Evolutionary conservation across 768 basidiomycete genomes (phyloP).

Genomic region (Phaeotremella skinneri): DNA sequence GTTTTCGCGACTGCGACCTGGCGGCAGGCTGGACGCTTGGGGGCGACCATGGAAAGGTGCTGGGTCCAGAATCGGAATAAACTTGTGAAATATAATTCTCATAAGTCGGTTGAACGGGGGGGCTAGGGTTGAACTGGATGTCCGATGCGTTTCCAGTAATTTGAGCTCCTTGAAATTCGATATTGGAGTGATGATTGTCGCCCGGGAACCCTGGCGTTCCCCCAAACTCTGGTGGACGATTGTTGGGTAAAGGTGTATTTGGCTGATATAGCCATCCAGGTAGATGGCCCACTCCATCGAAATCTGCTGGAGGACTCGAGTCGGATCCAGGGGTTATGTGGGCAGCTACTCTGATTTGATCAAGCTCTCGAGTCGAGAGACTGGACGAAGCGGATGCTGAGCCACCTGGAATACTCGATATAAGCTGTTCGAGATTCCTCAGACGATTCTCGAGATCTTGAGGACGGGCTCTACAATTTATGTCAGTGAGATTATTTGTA

Average conservation of each 20-base stretch:
- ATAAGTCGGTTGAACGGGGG: background rate
- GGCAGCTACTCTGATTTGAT: conserved; percentile 17
- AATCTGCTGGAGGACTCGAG: conserved; percentile 2
- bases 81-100: background rate
- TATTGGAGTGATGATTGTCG: background rate
- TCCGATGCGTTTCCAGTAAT: too few relatives aligned
- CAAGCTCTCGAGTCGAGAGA: conserved; percentile 14
- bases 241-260: background rate
- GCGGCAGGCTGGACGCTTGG: background rate
- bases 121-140: too few relatives aligned
- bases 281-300: background rate
- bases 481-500: background rate
- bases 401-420: conserved; percentile 18
- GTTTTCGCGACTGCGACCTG: background rate
- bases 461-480: conserved; percentile 1
- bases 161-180: too few relatives aligned
- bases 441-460: conserved; percentile 22
- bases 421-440: conserved; percentile 24
- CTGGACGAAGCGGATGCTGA: conserved; percentile 1
- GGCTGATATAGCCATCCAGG: background rate
- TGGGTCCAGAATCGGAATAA: conserved; percentile 9
- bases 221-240: too few relatives aligned
- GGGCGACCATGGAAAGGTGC: background rate
- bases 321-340: conserved; percentile 13
- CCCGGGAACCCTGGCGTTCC: too few relatives aligned